Evolutionary conservation across 2,329 filamentous ascomycete genomes (phyloP).

Genomic region (Aspergillus sp.): DNA sequence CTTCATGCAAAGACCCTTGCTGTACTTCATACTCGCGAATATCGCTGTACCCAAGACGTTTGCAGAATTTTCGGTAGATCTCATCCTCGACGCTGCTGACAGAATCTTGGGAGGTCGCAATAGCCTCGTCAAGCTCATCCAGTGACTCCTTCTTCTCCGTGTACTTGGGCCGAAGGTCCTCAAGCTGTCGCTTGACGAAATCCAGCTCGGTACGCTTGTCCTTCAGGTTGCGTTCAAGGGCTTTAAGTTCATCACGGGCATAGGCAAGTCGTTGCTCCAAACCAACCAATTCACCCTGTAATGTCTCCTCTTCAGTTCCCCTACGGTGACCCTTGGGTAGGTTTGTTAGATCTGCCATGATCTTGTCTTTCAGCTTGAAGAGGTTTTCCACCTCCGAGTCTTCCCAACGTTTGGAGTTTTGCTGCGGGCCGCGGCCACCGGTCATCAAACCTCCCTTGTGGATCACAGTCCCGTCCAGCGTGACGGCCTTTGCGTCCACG

Average conservation of each 20-base stretch:
- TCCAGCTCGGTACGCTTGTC: conserved; percentile 82
- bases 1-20: conserved; percentile 88
- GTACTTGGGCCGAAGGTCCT: conserved; percentile 75
- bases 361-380: conserved; percentile 71
- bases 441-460: conserved; percentile 97
- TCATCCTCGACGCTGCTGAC: conserved; percentile 84
- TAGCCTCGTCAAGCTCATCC: conserved; percentile 58
- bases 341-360: conserved; percentile 73
- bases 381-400: conserved; percentile 86
- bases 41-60: conserved; percentile 78
- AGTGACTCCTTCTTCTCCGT: conserved; percentile 70
- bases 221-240: conserved; percentile 76
- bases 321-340: conserved; percentile 77
- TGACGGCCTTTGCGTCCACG: conserved; percentile 91
- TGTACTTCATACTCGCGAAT: conserved; percentile 93
- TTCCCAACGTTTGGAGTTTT: conserved; percentile 79
- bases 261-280: conserved; percentile 74
- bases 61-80: conserved; percentile 83
- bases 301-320: conserved; percentile 72
- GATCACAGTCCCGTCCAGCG: conserved; percentile 91
- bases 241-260: conserved; percentile 72
- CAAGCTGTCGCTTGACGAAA: conserved; percentile 69
- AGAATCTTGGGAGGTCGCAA: conserved; percentile 59
- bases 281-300: conserved; percentile 76
- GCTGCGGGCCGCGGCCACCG: conserved; percentile 80